Evolutionary conservation across 1,284 basidiomycete species (phyloP), one percentile per base, ranked within the genome.

Genomic region (Trametes hirsuta): DNA sequence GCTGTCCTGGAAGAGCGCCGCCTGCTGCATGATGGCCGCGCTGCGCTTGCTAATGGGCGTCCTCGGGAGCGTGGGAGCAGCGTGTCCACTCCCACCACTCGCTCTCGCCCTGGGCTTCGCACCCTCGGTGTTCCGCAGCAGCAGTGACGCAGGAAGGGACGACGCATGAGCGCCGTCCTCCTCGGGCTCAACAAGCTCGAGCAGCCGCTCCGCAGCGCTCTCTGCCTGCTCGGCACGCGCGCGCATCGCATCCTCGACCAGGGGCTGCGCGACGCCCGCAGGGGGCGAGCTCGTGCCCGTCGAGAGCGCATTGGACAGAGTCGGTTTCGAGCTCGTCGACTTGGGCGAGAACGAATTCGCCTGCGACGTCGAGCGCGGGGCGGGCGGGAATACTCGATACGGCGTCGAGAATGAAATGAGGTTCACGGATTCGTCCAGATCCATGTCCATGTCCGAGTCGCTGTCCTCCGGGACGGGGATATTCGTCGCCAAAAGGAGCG

Each of bases 141-240:
- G 68, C 36, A 90, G 71, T 0, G 86, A 84, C 21, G 78, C 71
- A 1, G 86, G 85, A 14, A 88, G 79, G 15, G 79, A 75, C n/a
- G 83, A 80, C 59, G 83, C 76, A 53, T 76, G 78, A 53, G 74
- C 67, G 42, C 72, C 77, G 52, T 88, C 86, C 35, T 85, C 85
- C 53, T 91, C 89, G 15, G 88, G 83, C 62, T 93, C 90, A 21
- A 90, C 88, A 22, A 94, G 79, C 71, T 94, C 92, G 48, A 94
- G 73, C 41, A 95, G 76, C 58, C 90, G 82, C 70, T 92, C 87
- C 1, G 93, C 94, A 6, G 94, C 91, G 69, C 91, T 93, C 69
- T 94, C 88, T 0, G 93, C 94, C 71, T 95, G 94, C 64, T 91
- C 91, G 2, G 93, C 94, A 60, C 93, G 85, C 1, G 91, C 92